A percentile compares a stretch with the other conserved stretches of the same genome.
Evolutionary conservation across 1,139 yeast species (phyloP).

Genomic region (Insectozyma bohioensis): DNA sequence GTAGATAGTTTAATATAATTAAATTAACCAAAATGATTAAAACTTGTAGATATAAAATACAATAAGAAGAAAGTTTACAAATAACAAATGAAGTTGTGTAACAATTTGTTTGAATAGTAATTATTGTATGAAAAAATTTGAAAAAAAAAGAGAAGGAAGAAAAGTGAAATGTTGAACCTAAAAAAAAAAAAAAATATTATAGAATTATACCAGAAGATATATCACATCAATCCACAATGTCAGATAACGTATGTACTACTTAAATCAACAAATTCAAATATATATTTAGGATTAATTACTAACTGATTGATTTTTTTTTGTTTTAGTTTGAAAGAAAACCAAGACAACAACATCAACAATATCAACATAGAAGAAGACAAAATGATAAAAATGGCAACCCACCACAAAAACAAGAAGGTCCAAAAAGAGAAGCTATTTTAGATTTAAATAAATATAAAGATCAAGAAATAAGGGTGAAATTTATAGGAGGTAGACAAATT

Average conservation of each 20-base stretch:
- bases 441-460: constrained; percentile 80
- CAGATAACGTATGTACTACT: constrained; percentile 14
- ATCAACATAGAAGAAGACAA: constrained; percentile 12
- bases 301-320: neutral
- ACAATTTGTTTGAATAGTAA: no score
- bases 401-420: constrained; percentile 60
- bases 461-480: constrained; percentile 70
- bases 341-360: constrained; percentile 6
- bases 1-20: no score
- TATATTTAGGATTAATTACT: no score
- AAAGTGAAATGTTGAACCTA: neutral
- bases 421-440: constrained; percentile 86
- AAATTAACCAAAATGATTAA: neutral
- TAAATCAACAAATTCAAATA: no score
- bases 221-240: constrained; percentile 7
- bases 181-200: neutral
- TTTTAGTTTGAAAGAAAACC: constrained; percentile 6
- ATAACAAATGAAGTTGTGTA: no score
- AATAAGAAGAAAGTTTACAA: no score
- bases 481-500: constrained; percentile 84
- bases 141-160: neutral
- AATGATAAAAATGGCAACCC: constrained; percentile 18
- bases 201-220: neutral
- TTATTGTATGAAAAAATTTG: neutral
- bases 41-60: neutral